Percentiles rank a stretch among this genome's conserved stretches.
These are phyloP conservation scores for Hortaea werneckii DNA, from an alignment of 2,329 filamentous ascomycete species.

Conservation along the genomic window DNA sequence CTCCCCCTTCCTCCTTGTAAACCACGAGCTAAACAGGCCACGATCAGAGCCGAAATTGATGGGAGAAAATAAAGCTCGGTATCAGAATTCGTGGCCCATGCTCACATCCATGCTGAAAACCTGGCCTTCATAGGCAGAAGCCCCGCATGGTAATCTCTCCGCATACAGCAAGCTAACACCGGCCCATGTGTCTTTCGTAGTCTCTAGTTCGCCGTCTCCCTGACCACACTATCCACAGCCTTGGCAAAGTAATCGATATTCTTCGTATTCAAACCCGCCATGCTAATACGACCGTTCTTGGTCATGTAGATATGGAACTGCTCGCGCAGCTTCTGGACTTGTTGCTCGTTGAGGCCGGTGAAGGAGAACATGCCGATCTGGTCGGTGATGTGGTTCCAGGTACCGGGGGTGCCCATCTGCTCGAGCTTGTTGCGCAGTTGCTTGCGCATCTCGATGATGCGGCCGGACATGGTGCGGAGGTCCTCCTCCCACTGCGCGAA, in stretches of 20 bases:
- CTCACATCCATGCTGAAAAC: no score
- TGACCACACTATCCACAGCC: slow-evolving; percentile 76
- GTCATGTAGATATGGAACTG: slow-evolving; percentile 80
- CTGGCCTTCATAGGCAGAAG: no score
- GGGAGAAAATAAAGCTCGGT: no score
- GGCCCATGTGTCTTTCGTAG: no score
- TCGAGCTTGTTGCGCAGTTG: slow-evolving; percentile 71
- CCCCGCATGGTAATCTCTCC: no score
- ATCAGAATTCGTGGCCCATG: no score
- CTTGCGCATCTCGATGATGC: slow-evolving; percentile 86
- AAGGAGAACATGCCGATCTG: slow-evolving; percentile 99
- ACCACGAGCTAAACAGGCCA: no score
- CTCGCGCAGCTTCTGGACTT: slow-evolving; percentile 60
- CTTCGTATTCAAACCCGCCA: slow-evolving; percentile 89
- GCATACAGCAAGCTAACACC: no score
- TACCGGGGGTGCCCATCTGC: slow-evolving; percentile 72
- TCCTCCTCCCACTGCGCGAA: slow-evolving; percentile 92
- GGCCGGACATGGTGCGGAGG: slow-evolving; percentile 83
- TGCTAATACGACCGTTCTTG: slow-evolving; percentile 95
- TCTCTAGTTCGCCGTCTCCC: slow-evolving; percentile 22
- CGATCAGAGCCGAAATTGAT: no score
- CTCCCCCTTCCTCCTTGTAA: no score
- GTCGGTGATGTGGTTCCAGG: slow-evolving; percentile 94
- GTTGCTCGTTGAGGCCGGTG: slow-evolving; percentile 64
- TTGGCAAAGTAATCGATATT: slow-evolving; percentile 92